These are phyloP conservation scores for Ascocoryne sarcoides DNA, from an alignment of 2,329 filamentous ascomycete genomes.

Conservation along the genomic window DNA sequence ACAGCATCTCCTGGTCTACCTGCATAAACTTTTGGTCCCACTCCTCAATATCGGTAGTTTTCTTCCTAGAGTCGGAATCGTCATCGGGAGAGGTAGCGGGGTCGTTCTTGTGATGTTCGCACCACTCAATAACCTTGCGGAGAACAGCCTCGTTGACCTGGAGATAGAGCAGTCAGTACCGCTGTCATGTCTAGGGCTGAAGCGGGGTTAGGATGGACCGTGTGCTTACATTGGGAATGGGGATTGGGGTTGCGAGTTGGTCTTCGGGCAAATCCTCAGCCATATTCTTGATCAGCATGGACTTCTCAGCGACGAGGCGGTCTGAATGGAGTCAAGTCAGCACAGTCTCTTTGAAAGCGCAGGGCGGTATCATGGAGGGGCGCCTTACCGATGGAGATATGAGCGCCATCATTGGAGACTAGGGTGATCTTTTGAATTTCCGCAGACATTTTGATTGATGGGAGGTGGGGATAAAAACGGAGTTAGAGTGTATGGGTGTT, in stretches of 20 bases:
- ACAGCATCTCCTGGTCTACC: constrained; percentile 99
- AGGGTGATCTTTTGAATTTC: constrained; percentile 33
- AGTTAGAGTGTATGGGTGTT: neutral
- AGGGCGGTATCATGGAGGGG: constrained; percentile 3
- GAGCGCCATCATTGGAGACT: constrained; percentile 40
- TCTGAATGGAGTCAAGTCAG: constrained; percentile 41
- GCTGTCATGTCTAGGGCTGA: neutral
- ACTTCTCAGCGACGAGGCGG: constrained; percentile 79
- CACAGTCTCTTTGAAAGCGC: constrained; percentile 1
- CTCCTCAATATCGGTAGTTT: constrained; percentile 97
- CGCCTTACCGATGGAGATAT: constrained; percentile 41
- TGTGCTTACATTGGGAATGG: constrained; percentile 67
- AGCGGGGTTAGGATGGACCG: constrained; percentile 2
- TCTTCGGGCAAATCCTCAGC: constrained; percentile 78
- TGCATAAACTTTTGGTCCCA: constrained; percentile 99
- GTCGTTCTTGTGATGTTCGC: constrained; percentile 86
- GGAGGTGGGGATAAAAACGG: neutral
- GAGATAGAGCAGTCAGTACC: constrained; percentile 11
- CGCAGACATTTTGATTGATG: constrained; percentile 1
- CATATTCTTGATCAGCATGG: constrained; percentile 96
- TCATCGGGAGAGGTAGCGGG: constrained; percentile 76
- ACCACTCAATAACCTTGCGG: constrained; percentile 97
- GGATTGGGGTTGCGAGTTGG: constrained; percentile 48
- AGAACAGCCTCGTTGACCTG: constrained; percentile 89
- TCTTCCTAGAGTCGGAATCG: constrained; percentile 89